A percentile compares a stretch with the other conserved stretches of the same genome.
phyloP scores from a whole-genome alignment of 2,329 filamentous ascomycete species.

The Exophiala viscosa region DNA sequence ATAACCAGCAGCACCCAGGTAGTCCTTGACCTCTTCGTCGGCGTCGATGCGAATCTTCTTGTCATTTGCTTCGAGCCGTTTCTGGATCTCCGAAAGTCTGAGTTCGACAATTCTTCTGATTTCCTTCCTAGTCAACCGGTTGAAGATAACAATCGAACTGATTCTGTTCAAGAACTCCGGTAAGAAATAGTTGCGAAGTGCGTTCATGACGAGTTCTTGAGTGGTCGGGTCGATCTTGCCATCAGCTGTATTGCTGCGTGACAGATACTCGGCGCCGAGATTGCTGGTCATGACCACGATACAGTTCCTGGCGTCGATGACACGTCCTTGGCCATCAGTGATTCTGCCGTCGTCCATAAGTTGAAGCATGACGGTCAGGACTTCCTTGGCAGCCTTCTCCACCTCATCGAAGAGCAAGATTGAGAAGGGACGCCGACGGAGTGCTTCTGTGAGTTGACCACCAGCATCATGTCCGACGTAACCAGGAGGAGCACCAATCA shows the following conservation, averaged over 20 bases:
- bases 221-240: constrained; percentile 84
- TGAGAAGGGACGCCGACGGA: constrained; percentile 92
- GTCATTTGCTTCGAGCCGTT: constrained; percentile 77
- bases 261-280: constrained; percentile 88
- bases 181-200: constrained; percentile 91
- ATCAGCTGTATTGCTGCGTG: constrained; percentile 70
- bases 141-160: constrained; percentile 95
- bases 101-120: constrained; percentile 96
- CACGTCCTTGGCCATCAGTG: constrained; percentile 92
- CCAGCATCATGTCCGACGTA: constrained; percentile 96
- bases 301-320: constrained; percentile 94
- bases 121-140: constrained; percentile 82
- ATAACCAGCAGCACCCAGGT: constrained; percentile 86
- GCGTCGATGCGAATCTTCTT: constrained; percentile 83
- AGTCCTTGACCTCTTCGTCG: constrained; percentile 82
- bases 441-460: constrained; percentile 89
- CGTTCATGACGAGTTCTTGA: constrained; percentile 81
- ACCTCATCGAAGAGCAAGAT: constrained; percentile 97
- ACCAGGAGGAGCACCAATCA: constrained; percentile 96
- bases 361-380: constrained; percentile 94
- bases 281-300: constrained; percentile 99
- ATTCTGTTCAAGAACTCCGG: constrained; percentile 99
- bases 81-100: constrained; percentile 82
- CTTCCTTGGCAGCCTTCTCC: constrained; percentile 97
- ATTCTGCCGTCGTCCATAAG: constrained; percentile 99